These are phyloP conservation scores for Ceratobasidium theobromae DNA, from an alignment of 1,284 basidiomycete genomes.

Conservation along the genomic window DNA sequence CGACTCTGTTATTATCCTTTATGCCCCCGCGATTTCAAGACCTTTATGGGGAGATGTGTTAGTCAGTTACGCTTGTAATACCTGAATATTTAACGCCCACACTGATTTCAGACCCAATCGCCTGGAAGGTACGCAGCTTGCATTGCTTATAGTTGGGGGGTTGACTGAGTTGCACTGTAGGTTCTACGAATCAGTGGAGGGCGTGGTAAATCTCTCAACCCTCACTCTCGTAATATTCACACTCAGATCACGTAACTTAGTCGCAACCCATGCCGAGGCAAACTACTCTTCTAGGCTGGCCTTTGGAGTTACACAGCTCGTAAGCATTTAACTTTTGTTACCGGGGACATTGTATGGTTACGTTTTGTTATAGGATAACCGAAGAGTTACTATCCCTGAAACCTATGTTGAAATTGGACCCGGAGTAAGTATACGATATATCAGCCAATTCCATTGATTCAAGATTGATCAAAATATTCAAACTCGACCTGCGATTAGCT, in stretches of 20 bases:
- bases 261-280: neutral
- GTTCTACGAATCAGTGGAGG: neutral
- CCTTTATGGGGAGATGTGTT: neutral
- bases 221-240: neutral
- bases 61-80: neutral
- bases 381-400: neutral
- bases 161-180: neutral
- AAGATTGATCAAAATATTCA: neutral
- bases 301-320: neutral
- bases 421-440: neutral
- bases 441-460: neutral
- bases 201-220: neutral
- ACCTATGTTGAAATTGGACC: neutral
- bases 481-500: no score
- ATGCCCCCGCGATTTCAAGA: neutral
- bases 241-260: no score
- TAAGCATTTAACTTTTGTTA: neutral
- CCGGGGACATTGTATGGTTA: neutral
- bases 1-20: neutral
- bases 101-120: neutral
- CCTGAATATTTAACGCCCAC: neutral
- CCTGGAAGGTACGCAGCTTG: neutral
- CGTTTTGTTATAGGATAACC: neutral
- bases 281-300: neutral
- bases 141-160: neutral